Evolutionary conservation across 139 green algal genomes (phyloP).

Genomic region (Medakamo hakoo): DNA sequence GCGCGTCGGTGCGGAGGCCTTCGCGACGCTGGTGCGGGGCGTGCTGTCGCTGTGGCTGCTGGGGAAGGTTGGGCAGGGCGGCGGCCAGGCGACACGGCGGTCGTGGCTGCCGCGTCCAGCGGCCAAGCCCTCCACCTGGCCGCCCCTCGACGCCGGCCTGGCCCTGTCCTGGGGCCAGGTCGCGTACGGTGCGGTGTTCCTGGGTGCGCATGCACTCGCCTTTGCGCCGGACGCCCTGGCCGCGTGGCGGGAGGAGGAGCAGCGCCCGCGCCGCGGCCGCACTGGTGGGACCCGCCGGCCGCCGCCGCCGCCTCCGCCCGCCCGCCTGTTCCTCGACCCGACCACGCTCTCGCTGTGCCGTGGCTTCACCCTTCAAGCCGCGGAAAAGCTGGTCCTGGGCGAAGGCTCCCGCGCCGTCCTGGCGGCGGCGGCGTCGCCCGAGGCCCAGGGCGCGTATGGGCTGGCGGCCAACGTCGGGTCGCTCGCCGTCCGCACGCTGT

Average conservation of each 20-base stretch:
- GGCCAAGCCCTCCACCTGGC: too few species aligned
- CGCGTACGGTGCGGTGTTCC: slow-evolving; percentile 22
- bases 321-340: background rate
- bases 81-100: too few species aligned
- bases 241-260: too few species aligned
- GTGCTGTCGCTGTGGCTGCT: slow-evolving; percentile 36
- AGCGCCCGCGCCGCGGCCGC: too few species aligned
- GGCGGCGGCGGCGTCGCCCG: slow-evolving; percentile 15
- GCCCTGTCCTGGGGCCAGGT: too few species aligned
- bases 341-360: background rate
- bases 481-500: slow-evolving; percentile 65
- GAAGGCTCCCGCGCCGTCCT: slow-evolving; percentile 67
- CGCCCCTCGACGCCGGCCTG: too few species aligned
- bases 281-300: background rate
- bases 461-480: slow-evolving; percentile 68
- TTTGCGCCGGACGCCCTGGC: background rate
- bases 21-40: slow-evolving; percentile 27
- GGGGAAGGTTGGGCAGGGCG: background rate
- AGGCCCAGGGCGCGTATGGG: slow-evolving; percentile 68
- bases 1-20: slow-evolving; percentile 41
- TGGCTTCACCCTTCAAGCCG: slow-evolving; percentile 26
- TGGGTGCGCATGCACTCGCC: slow-evolving; percentile 20
- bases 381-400: slow-evolving; percentile 63
- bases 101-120: too few species aligned
- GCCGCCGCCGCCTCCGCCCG: too few species aligned